A percentile compares a stretch with the other conserved stretches of the same genome.
These are phyloP conservation scores for Debaryomyces robertsiae DNA, from an alignment of 1,139 yeast species.

Conservation along the genomic window DNA sequence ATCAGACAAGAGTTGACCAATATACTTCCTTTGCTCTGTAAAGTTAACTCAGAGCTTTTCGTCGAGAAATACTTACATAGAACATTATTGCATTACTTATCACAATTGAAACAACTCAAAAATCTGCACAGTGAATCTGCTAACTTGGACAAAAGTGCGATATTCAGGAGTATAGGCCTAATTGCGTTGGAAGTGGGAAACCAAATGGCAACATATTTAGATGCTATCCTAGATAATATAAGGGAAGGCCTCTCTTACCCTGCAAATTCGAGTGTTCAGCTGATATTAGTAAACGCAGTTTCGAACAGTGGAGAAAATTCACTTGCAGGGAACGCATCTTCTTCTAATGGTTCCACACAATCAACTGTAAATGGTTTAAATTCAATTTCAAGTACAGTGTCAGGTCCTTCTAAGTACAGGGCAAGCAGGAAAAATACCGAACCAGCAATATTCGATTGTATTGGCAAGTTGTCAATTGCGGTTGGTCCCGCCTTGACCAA, in stretches of 20 bases:
- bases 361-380: slow-evolving; percentile 20
- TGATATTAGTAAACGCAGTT: slow-evolving; percentile 46
- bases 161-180: slow-evolving; percentile 82
- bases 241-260: slow-evolving; percentile 72
- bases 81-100: slow-evolving; percentile 74
- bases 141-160: slow-evolving; percentile 68
- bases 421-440: slow-evolving; percentile 74
- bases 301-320: slow-evolving; percentile 26
- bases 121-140: slow-evolving; percentile 43
- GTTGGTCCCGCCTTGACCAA: slow-evolving; percentile 96
- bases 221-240: slow-evolving; percentile 80
- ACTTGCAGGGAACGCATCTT: slow-evolving; percentile 14
- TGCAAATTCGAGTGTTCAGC: slow-evolving; percentile 42
- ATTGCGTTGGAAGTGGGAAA: slow-evolving; percentile 83
- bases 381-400: slow-evolving; percentile 29
- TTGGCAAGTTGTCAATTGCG: slow-evolving; percentile 83
- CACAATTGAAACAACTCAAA: slow-evolving; percentile 73
- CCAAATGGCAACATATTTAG: slow-evolving; percentile 85
- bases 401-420: slow-evolving; percentile 51
- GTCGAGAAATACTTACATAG: slow-evolving; percentile 81
- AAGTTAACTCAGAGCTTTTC: slow-evolving; percentile 75
- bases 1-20: slow-evolving; percentile 83
- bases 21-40: slow-evolving; percentile 80
- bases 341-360: slow-evolving; percentile 8
- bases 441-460: slow-evolving; percentile 85